A percentile compares a stretch with the other conserved stretches of the same genome.
phyloP scores from a whole-genome alignment of 305 asterid genomes.

The Coffea humblotiana region DNA sequence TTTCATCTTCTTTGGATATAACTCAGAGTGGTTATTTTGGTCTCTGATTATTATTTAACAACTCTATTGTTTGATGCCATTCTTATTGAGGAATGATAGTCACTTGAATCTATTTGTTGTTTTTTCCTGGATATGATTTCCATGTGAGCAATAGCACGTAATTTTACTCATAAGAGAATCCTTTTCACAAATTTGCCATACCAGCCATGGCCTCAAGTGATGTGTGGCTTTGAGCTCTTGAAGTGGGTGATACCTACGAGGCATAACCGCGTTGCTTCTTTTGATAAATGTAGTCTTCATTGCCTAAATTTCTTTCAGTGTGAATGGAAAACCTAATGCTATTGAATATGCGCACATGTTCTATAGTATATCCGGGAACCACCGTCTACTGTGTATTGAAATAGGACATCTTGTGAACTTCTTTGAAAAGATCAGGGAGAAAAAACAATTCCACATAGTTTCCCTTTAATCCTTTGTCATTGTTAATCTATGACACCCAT shows the following conservation, averaged over 20 bases:
- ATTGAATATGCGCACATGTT: neutral
- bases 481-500: neutral
- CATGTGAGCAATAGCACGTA: neutral
- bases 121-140: neutral
- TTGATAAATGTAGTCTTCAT: neutral
- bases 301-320: neutral
- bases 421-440: neutral
- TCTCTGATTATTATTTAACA: neutral
- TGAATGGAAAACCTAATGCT: neutral
- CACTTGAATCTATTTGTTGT: neutral
- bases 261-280: neutral
- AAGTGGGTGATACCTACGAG: neutral
- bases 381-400: neutral
- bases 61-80: neutral
- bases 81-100: neutral
- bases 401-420: neutral
- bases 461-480: neutral
- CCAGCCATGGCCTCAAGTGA: neutral
- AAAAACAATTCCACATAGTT: neutral
- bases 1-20: neutral
- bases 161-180: neutral
- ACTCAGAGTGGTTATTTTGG: neutral
- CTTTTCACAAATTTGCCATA: neutral
- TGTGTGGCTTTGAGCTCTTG: neutral
- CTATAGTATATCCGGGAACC: neutral